These are phyloP conservation scores for Gentiana straminea DNA, from an alignment of 257 asterid species.

Conservation along the genomic window DNA sequence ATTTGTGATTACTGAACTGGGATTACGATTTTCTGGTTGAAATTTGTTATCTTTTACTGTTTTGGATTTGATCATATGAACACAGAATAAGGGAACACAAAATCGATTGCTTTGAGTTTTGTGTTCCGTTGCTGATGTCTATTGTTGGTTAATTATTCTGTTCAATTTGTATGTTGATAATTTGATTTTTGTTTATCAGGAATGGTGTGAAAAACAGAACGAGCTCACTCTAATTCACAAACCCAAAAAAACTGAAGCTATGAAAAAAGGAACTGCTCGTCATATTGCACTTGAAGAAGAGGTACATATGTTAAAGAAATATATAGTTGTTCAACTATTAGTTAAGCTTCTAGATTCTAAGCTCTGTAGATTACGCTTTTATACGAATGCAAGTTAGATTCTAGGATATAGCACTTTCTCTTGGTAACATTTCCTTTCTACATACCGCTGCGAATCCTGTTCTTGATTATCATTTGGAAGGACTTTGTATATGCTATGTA, in stretches of 20 bases:
- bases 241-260: conserved; percentile 56
- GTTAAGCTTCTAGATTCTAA: not conserved
- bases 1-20: not conserved
- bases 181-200: conserved; percentile 27
- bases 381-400: too few species aligned
- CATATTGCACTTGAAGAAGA: conserved; percentile 75
- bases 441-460: too few species aligned
- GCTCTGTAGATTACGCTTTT: not conserved
- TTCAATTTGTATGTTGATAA: not conserved
- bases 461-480: too few species aligned
- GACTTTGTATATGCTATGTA: too few species aligned
- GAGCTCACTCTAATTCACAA: conserved; percentile 51
- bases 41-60: conserved; percentile 1
- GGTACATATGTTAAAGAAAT: conserved; percentile 24
- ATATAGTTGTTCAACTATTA: not conserved
- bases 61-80: not conserved
- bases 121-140: not conserved
- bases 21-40: not conserved
- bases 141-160: not conserved
- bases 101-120: not conserved
- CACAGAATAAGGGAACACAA: not conserved
- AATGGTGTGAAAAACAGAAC: conserved; percentile 93
- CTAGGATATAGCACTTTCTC: too few species aligned
- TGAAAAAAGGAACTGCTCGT: conserved; percentile 79
- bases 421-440: too few species aligned